Evolutionary conservation across 2,329 filamentous ascomycete genomes (phyloP).

Genomic region (Fusarium globosum): DNA sequence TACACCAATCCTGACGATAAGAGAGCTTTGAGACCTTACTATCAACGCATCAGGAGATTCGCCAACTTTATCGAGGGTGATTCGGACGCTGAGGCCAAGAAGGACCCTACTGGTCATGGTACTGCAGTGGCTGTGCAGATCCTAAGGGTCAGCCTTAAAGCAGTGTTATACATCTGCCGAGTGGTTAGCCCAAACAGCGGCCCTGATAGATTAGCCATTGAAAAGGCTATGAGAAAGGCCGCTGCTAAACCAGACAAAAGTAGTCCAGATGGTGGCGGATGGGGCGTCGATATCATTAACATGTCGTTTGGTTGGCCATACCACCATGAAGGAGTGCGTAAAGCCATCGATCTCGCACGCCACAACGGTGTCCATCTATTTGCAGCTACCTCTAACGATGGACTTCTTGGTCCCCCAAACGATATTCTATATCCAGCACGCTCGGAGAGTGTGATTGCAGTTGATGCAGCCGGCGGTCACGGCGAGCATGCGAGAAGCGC

Average conservation of each 20-base stretch:
- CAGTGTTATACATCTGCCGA: background rate
- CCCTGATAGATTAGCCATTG: background rate
- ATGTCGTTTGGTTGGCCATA: background rate
- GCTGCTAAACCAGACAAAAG: background rate
- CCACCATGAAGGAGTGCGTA: background rate
- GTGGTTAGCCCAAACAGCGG: background rate
- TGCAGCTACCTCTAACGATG: background rate
- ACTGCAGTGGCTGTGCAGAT: background rate
- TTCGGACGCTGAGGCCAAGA: background rate
- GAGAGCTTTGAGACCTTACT: background rate
- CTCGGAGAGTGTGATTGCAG: background rate
- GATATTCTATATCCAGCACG: background rate
- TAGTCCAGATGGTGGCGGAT: background rate
- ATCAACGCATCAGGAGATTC: background rate
- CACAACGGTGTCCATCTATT: background rate
- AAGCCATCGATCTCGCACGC: background rate
- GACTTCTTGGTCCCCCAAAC: background rate
- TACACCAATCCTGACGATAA: background rate
- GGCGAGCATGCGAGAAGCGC: background rate
- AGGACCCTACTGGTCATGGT: background rate
- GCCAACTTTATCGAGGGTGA: background rate
- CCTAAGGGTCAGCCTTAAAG: background rate
- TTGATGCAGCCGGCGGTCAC: background rate
- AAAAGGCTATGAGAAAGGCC: background rate
- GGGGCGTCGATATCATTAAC: background rate